Evolutionary conservation across 345 rosid genomes (phyloP), one percentile per base, ranked within the genome.

Genomic region (Gossypioides kirkii): DNA sequence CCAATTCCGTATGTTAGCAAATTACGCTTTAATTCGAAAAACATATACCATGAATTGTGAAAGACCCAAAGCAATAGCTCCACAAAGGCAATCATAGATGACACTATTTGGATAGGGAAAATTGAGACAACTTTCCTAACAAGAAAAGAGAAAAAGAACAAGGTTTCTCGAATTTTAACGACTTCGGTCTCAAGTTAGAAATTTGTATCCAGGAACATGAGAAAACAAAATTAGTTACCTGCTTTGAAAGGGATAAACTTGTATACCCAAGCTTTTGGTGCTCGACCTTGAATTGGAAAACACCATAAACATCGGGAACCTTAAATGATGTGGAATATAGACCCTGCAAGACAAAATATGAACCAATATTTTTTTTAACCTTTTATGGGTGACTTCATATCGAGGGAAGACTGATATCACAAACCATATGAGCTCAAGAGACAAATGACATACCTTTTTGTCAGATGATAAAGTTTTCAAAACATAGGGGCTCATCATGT

Each of bases 401-500:
- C 6, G 42, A 71, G 58, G 56, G 46, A 3, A 77, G 13, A 52
- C 42, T 42, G 32, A 61, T 47, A 71, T 60, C 25, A 1, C 60
- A 59, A 17, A 22, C 14, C 36, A 12, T 54, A 61, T 6, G 10
- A 77, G 58, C 20, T n/a, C 54, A 63, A 43, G 38, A 43, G 74
- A 28, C 32, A 74, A 38, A 53, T 7, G 32, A 60, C 45, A 23
- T 75, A 87, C 96, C 86, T 87, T 86, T 58, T 80, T 74, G 79
- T 88, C 69, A 23, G 83, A 73, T 36, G 89, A 85, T 53, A 88
- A 76, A 49, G 87, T 90, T 84, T 89, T 90, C 82, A 90, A 79
- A 59, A 90, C 93, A 77, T 88, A 90, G 68, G 93, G 96, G 78
- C 96, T 90, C 93, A 90, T 90, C 96, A 88, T 87, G 82, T 87